A percentile compares a stretch with the other conserved stretches of the same genome.
Conservation (phyloP, 1,284 basidiomycete species). For the Salmacisia buchloeana region DNA sequence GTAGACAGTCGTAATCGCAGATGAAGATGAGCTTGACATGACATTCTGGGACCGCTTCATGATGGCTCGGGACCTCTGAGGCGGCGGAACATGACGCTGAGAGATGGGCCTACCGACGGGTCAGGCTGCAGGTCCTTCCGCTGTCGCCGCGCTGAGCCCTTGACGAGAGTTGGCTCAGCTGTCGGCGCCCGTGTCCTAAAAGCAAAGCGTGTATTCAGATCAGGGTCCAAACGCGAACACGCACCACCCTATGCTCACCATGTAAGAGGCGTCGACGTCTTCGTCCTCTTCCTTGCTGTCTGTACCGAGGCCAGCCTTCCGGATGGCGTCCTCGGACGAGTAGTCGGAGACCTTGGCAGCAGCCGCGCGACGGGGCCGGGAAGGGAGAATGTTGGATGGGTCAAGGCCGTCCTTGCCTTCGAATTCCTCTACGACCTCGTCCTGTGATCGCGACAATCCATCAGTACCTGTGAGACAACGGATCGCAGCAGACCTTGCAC, state of each 20-base stretch:
- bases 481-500: too few species aligned
- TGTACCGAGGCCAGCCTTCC: neutral
- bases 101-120: too few species aligned
- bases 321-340: slow-evolving; percentile 7
- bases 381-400: slow-evolving; percentile 2
- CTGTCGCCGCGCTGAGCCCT: too few species aligned
- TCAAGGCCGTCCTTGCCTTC: slow-evolving; percentile 2
- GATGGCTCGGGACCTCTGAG: neutral
- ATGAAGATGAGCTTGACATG: slow-evolving; percentile 13
- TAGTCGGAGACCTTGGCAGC: slow-evolving; percentile 6
- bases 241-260: neutral
- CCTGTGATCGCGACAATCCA: too few species aligned
- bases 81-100: neutral
- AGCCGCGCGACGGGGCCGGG: neutral
- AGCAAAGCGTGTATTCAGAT: neutral
- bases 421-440: slow-evolving; percentile 6
- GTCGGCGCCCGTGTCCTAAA: slow-evolving; percentile 1
- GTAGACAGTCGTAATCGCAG: slow-evolving; percentile 45
- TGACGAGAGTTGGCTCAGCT: neutral
- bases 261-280: neutral
- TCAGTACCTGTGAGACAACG: too few species aligned
- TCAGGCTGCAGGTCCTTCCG: too few species aligned
- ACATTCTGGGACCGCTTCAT: neutral
- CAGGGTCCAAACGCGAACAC: neutral
- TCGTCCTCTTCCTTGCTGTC: slow-evolving; percentile 6